phyloP scores from a whole-genome alignment of 1,284 basidiomycete species.

The Cutaneotrichosporon cavernicola region DNA sequence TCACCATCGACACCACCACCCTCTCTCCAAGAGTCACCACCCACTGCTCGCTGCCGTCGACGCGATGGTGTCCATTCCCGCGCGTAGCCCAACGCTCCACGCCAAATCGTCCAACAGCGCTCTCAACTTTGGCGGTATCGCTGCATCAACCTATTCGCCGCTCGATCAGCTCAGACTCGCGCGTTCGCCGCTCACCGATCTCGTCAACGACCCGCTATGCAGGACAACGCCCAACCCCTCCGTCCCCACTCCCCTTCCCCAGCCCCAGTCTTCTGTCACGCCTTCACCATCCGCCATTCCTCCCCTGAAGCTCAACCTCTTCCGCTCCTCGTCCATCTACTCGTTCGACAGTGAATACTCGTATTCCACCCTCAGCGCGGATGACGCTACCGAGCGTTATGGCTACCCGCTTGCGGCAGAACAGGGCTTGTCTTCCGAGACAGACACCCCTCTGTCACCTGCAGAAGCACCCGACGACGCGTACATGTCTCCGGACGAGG shows the following conservation, averaged over 20 bases:
- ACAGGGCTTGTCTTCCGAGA: conserved; percentile 2
- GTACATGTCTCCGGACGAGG: background rate
- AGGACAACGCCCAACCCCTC: background rate
- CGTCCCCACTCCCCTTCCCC: background rate
- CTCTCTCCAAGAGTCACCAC: conserved; percentile 2
- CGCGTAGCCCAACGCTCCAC: conserved; percentile 8
- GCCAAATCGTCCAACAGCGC: conserved; percentile 2
- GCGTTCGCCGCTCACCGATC: background rate
- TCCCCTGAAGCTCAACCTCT: conserved; percentile 45
- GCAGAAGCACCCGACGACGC: background rate
- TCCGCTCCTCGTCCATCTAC: conserved; percentile 41
- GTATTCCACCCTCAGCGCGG: conserved; percentile 7
- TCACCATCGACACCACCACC: background rate
- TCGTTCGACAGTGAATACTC: conserved; percentile 35
- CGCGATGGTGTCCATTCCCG: conserved; percentile 15
- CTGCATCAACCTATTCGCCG: conserved; percentile 12
- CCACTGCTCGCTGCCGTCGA: background rate
- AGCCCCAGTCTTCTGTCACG: conserved; percentile 19
- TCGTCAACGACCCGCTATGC: background rate
- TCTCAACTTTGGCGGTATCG: conserved; percentile 12
- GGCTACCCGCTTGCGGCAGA: background rate
- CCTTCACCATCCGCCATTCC: conserved; percentile 27
- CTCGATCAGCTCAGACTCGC: conserved; percentile 27
- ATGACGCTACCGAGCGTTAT: background rate
- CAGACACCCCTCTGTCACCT: background rate